phyloP scores from a whole-genome alignment of 139 green algal species.

The Chlorella vulgaris region DNA sequence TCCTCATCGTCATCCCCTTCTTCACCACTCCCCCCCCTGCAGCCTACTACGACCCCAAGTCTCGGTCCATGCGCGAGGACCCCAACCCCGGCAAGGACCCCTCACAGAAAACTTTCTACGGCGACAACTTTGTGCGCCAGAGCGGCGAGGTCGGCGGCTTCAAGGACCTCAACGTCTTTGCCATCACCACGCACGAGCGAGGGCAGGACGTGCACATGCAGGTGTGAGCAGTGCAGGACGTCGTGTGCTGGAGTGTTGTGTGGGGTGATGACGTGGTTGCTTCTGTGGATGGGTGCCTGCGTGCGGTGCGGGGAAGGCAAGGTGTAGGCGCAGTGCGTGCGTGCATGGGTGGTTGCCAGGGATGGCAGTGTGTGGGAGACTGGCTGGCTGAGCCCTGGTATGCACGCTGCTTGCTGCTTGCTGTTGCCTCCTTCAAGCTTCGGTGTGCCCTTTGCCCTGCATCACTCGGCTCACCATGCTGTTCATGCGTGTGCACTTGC shows the following conservation, averaged over 20 bases:
- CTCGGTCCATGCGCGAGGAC: conserved; percentile 94
- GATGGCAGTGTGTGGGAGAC: too few species aligned
- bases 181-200: conserved; percentile 80
- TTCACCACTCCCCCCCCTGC: neutral
- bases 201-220: conserved; percentile 87
- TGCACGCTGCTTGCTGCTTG: too few species aligned
- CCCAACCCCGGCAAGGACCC: conserved; percentile 74
- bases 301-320: too few species aligned
- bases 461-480: neutral
- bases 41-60: conserved; percentile 99
- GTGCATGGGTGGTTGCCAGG: too few species aligned
- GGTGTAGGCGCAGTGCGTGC: too few species aligned
- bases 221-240: neutral
- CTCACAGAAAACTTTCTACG: conserved; percentile 70
- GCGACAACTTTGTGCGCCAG: conserved; percentile 94
- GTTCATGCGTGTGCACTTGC: neutral
- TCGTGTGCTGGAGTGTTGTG: neutral
- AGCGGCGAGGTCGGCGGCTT: conserved; percentile 82
- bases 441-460: neutral
- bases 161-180: conserved; percentile 87
- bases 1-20: neutral
- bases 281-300: too few species aligned
- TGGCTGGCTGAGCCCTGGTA: neutral
- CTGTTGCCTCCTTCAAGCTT: too few species aligned
- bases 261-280: neutral